Evolutionary conservation across 441 rosid genomes (phyloP).

Genomic region (Euphorbia schlechtendalii): DNA sequence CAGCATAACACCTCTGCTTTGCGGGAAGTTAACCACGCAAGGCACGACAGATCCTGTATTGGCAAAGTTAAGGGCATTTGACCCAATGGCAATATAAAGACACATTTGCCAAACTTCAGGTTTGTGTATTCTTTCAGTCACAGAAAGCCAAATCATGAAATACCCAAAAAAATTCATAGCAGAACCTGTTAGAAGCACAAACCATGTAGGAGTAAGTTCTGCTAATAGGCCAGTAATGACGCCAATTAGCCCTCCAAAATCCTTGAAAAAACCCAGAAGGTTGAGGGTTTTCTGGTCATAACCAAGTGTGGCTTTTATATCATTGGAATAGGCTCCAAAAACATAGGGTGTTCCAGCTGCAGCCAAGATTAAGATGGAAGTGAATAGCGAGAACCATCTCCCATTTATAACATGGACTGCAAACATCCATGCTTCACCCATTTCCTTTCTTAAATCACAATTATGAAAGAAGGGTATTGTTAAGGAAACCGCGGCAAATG

Average conservation of each 20-base stretch:
- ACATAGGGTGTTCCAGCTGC: conserved; percentile 35
- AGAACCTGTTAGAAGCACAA: no score
- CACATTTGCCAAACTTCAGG: conserved; percentile 85
- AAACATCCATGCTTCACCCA: conserved; percentile 21
- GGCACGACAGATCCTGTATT: conserved; percentile 84
- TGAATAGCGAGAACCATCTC: conserved; percentile 37
- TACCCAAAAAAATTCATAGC: conserved; percentile 73
- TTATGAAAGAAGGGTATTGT: background rate
- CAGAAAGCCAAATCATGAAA: conserved; percentile 78
- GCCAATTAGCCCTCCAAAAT: conserved; percentile 76
- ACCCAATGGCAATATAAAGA: conserved; percentile 63
- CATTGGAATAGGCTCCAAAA: conserved; percentile 31
- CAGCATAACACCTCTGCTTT: conserved; percentile 68
- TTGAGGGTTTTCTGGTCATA: conserved; percentile 78
- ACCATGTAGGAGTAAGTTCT: conserved; percentile 83
- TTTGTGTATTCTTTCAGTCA: conserved; percentile 47
- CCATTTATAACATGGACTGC: conserved; percentile 20
- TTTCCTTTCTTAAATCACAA: conserved; percentile 30
- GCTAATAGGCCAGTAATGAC: conserved; percentile 67
- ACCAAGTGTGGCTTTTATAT: conserved; percentile 42
- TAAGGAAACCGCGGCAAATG: background rate
- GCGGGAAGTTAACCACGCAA: conserved; percentile 80
- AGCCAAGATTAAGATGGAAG: conserved; percentile 34
- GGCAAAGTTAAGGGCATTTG: conserved; percentile 78
- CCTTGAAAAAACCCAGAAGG: conserved; percentile 70